phyloP scores from a whole-genome alignment of 2,329 filamentous ascomycete species.

The Botrytis aclada region DNA sequence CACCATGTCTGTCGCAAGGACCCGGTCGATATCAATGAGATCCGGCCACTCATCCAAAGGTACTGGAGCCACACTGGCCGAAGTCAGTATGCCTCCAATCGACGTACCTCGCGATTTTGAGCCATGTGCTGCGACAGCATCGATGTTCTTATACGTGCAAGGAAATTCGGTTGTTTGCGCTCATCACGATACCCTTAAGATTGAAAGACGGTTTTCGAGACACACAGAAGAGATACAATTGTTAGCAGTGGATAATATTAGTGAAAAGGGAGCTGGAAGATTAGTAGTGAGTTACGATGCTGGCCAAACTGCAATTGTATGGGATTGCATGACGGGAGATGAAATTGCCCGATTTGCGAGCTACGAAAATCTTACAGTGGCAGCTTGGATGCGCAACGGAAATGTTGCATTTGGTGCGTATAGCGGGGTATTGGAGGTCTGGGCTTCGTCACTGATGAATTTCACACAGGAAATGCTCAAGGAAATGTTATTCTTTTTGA shows the following conservation, averaged over 20 bases:
- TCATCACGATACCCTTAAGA: conserved; percentile 86
- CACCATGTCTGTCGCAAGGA: conserved; percentile 46
- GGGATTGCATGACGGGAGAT: conserved; percentile 90
- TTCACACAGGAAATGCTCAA: conserved; percentile 77
- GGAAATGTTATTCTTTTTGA: conserved; percentile 95
- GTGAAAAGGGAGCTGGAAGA: conserved; percentile 78
- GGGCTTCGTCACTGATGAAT: conserved; percentile 22
- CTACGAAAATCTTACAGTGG: conserved; percentile 80
- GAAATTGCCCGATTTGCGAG: conserved; percentile 90
- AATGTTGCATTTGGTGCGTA: conserved; percentile 90
- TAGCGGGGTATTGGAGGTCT: conserved; percentile 10
- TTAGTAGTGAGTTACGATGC: conserved; percentile 91
- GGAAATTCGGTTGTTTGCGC: conserved; percentile 79
- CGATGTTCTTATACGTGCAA: conserved; percentile 86
- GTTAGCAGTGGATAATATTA: conserved; percentile 86
- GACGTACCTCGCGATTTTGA: conserved; percentile 63
- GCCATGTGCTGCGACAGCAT: conserved; percentile 85
- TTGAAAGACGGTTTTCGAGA: conserved; percentile 80
- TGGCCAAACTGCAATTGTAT: conserved; percentile 89
- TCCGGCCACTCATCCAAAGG: conserved; percentile 50
- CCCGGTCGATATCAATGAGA: conserved; percentile 57
- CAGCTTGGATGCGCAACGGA: conserved; percentile 94
- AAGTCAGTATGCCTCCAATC: conserved; percentile 51
- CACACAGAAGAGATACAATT: conserved; percentile 82
- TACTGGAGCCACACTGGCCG: conserved; percentile 46